Evolutionary conservation across 345 rosid species (phyloP).

Genomic region (Geranium rotundifolium): DNA sequence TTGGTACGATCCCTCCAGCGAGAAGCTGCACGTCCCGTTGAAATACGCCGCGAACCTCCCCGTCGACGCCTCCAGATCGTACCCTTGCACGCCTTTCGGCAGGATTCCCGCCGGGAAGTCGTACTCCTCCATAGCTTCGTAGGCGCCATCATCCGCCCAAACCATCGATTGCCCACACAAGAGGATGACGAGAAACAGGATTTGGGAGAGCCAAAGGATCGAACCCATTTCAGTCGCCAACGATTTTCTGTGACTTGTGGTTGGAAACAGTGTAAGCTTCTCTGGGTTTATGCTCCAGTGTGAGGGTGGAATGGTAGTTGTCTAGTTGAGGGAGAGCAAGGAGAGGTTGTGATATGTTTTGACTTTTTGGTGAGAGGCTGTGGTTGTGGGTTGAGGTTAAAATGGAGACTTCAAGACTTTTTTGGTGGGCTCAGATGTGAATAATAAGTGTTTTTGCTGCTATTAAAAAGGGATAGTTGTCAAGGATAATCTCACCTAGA

Average conservation of each 20-base stretch:
- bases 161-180: background rate
- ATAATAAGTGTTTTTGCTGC: too few species aligned
- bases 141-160: slow-evolving; percentile 21
- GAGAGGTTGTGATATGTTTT: background rate
- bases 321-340: background rate
- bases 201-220: slow-evolving; percentile 6
- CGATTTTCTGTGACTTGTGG: background rate
- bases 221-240: slow-evolving; percentile 3
- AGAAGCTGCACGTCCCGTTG: slow-evolving; percentile 42
- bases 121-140: slow-evolving; percentile 31
- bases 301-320: slow-evolving; percentile 15
- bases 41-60: slow-evolving; percentile 48
- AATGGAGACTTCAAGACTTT: background rate
- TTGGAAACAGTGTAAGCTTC: background rate
- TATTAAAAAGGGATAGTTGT: too few species aligned
- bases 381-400: slow-evolving; percentile 3
- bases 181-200: slow-evolving; percentile 7
- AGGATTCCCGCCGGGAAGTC: slow-evolving; percentile 47
- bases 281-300: background rate
- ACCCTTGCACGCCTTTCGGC: slow-evolving; percentile 41
- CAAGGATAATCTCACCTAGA: too few species aligned
- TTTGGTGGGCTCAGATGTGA: background rate
- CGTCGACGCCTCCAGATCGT: slow-evolving; percentile 30
- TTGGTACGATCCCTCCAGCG: slow-evolving; percentile 54
- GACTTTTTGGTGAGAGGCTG: background rate